These are phyloP conservation scores for Xylaria sp. DNA, from an alignment of 2,329 filamentous ascomycete species.

Conservation along the genomic window DNA sequence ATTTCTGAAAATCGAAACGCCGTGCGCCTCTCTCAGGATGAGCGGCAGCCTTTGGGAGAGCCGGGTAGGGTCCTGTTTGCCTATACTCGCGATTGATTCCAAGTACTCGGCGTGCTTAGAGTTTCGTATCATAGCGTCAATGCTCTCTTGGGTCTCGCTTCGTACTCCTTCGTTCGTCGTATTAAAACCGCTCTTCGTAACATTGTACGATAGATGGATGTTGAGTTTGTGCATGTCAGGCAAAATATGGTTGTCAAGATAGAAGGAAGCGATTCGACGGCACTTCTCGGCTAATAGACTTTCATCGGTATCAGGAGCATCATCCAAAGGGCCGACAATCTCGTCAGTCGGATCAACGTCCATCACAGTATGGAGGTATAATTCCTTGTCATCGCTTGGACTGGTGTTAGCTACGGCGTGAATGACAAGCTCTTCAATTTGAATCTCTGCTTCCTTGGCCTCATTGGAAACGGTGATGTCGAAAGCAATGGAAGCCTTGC, in stretches of 20 bases:
- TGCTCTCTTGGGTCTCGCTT: constrained; percentile 36
- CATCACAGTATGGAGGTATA: constrained; percentile 42
- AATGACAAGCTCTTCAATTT: constrained; percentile 39
- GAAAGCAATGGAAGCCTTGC: constrained; percentile 41
- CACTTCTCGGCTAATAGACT: constrained; percentile 44
- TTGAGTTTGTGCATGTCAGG: neutral
- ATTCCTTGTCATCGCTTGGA: constrained; percentile 39
- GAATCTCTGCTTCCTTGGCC: constrained; percentile 33
- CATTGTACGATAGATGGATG: neutral
- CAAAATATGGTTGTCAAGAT: neutral
- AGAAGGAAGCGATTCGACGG: constrained; percentile 44
- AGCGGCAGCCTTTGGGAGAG: constrained; percentile 37
- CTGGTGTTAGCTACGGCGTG: constrained; percentile 36
- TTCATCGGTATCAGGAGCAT: constrained; percentile 13
- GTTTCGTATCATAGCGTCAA: constrained; percentile 41
- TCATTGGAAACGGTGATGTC: constrained; percentile 41
- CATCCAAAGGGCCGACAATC: constrained; percentile 36
- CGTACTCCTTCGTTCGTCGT: constrained; percentile 10
- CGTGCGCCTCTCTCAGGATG: constrained; percentile 41
- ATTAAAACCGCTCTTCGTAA: neutral
- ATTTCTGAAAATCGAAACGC: constrained; percentile 40
- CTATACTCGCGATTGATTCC: constrained; percentile 37
- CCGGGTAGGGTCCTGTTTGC: constrained; percentile 23
- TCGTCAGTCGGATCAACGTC: constrained; percentile 50
- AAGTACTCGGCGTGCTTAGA: constrained; percentile 43